Percentiles rank a stretch among this genome's conserved stretches.
Evolutionary conservation across 2,329 filamentous ascomycete genomes (phyloP).

Genomic region (Stromatinia cepivora): DNA sequence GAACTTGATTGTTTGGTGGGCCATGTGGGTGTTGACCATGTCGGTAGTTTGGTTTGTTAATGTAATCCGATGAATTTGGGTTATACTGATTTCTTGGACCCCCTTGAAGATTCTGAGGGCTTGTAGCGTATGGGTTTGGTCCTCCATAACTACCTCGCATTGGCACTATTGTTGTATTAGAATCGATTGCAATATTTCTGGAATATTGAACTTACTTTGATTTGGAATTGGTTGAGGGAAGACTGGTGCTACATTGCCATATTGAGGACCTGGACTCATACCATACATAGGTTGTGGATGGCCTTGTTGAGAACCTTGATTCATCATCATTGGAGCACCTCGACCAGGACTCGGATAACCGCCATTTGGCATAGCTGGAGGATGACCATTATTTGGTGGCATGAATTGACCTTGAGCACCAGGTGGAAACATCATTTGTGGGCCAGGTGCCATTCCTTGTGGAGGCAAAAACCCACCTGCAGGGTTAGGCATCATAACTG

Average conservation of each 20-base stretch:
- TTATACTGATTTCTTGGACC: slow-evolving; percentile 57
- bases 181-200: slow-evolving; percentile 41
- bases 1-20: slow-evolving; percentile 43
- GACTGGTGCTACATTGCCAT: slow-evolving; percentile 50
- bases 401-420: slow-evolving; percentile 64
- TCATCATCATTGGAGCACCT: slow-evolving; percentile 85
- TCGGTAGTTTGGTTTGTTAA: slow-evolving; percentile 53
- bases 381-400: slow-evolving; percentile 55
- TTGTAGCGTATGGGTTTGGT: slow-evolving; percentile 63
- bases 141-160: slow-evolving; percentile 62
- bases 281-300: slow-evolving; percentile 66
- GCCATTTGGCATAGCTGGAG: slow-evolving; percentile 62
- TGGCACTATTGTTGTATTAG: slow-evolving; percentile 51
- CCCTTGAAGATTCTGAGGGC: slow-evolving; percentile 55
- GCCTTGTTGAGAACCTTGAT: slow-evolving; percentile 90
- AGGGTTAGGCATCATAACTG: slow-evolving; percentile 81
- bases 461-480: slow-evolving; percentile 72
- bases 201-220: slow-evolving; percentile 60
- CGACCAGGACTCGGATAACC: slow-evolving; percentile 89
- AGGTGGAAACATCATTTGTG: slow-evolving; percentile 85
- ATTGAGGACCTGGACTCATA: slow-evolving; percentile 67
- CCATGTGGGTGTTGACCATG: slow-evolving; percentile 44
- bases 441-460: slow-evolving; percentile 68
- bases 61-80: slow-evolving; percentile 52
- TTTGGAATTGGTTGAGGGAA: slow-evolving; percentile 69